phyloP scores from a whole-genome alignment of 305 asterid genomes.

The Vinca major region DNA sequence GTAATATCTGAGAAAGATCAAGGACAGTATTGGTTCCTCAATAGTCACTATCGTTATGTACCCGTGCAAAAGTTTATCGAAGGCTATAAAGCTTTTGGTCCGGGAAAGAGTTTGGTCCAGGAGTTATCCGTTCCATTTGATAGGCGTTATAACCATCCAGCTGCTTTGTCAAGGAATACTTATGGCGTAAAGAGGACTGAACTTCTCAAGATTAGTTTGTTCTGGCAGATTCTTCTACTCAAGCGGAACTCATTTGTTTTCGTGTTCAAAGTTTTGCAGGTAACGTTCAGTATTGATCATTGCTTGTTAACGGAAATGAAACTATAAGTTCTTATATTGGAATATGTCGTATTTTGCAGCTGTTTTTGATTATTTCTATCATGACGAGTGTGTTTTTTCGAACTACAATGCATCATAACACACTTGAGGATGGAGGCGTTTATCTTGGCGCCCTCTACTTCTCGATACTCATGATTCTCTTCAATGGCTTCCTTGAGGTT shows the following conservation, averaged over 20 bases:
- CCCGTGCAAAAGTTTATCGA: constrained; percentile 58
- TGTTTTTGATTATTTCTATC: constrained; percentile 67
- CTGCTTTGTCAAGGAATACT: constrained; percentile 56
- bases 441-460: constrained; percentile 77
- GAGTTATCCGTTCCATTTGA: constrained; percentile 62
- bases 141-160: constrained; percentile 70
- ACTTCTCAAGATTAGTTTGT: constrained; percentile 58
- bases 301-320: not conserved
- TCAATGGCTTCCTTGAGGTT: constrained; percentile 89
- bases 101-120: constrained; percentile 44
- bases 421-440: constrained; percentile 76
- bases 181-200: constrained; percentile 58
- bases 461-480: constrained; percentile 75
- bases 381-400: constrained; percentile 90
- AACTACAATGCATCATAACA: constrained; percentile 64
- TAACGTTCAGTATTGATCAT: constrained; percentile 15
- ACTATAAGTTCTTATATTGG: constrained; percentile 1
- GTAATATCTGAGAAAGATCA: constrained; percentile 85
- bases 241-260: constrained; percentile 75
- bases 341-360: constrained; percentile 41
- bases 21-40: constrained; percentile 67
- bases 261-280: constrained; percentile 81
- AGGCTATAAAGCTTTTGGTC: constrained; percentile 45
- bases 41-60: constrained; percentile 44
- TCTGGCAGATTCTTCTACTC: constrained; percentile 77